A percentile compares a stretch with the other conserved stretches of the same genome.
These are phyloP conservation scores for Scedosporium boydii DNA, from an alignment of 2,329 filamentous ascomycete species.

Conservation along the genomic window DNA sequence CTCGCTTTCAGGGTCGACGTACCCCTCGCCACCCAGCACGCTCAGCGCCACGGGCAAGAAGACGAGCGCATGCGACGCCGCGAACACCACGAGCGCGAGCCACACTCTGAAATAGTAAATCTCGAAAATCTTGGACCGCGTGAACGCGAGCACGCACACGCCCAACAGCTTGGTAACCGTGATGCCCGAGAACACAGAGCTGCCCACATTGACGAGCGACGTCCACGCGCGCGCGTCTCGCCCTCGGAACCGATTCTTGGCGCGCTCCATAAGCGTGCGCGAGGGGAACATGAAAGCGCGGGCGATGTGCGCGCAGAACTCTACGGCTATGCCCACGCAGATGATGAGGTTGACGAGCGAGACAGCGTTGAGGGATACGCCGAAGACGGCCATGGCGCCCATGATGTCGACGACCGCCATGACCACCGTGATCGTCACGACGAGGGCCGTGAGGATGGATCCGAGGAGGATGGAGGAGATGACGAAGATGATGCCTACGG, in stretches of 20 bases:
- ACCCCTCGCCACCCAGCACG: conserved; percentile 76
- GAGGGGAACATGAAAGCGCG: conserved; percentile 93
- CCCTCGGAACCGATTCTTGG: conserved; percentile 67
- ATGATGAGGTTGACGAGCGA: conserved; percentile 95
- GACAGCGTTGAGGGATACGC: conserved; percentile 88
- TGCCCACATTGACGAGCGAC: conserved; percentile 87
- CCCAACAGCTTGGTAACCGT: conserved; percentile 92
- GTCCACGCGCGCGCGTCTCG: conserved; percentile 85
- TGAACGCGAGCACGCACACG: conserved; percentile 87
- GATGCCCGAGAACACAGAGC: conserved; percentile 91
- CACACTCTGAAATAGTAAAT: conserved; percentile 98
- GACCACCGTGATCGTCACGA: conserved; percentile 76
- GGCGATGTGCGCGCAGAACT: conserved; percentile 96
- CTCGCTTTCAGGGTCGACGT: conserved; percentile 77
- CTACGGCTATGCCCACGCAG: conserved; percentile 90
- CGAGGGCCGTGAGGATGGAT: conserved; percentile 67
- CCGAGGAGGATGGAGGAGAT: conserved; percentile 76
- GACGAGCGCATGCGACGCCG: conserved; percentile 77
- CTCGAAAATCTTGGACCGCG: conserved; percentile 96
- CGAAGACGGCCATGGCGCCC: conserved; percentile 82
- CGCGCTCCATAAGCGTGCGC: conserved; percentile 69
- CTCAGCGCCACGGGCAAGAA: conserved; percentile 87
- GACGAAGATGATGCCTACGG: conserved; percentile 74
- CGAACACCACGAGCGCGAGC: conserved; percentile 84
- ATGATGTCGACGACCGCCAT: conserved; percentile 96